phyloP scores from a whole-genome alignment of 2,329 filamentous ascomycete genomes.

The Plenodomus tracheiphilus region DNA sequence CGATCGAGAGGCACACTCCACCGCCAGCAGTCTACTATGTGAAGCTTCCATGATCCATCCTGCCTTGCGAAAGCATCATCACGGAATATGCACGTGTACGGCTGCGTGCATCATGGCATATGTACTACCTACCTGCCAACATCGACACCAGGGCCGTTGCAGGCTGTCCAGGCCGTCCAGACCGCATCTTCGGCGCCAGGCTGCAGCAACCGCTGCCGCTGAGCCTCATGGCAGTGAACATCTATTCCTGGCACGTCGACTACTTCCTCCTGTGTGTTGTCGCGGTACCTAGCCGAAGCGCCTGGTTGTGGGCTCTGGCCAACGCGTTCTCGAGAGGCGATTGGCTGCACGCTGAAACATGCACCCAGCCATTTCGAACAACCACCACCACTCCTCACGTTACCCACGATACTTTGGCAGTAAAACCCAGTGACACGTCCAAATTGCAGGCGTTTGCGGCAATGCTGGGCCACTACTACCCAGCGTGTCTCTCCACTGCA shows the following conservation, averaged over 20 bases:
- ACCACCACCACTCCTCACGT: constrained; percentile 37
- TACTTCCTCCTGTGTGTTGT: constrained; percentile 9
- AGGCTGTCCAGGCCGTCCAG: neutral
- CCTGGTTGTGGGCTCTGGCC: constrained; percentile 10
- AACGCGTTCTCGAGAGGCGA: constrained; percentile 17
- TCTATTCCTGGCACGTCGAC: constrained; percentile 11
- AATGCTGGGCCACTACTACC: constrained; percentile 39
- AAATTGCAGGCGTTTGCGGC: constrained; percentile 25
- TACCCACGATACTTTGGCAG: constrained; percentile 14
- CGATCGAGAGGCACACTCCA: neutral
- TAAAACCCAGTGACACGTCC: constrained; percentile 24
- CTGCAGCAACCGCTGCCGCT: constrained; percentile 2
- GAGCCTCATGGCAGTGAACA: constrained; percentile 13
- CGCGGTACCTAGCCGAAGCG: constrained; percentile 21
- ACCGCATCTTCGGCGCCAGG: neutral
- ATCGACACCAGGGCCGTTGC: no score
- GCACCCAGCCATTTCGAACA: constrained; percentile 15
- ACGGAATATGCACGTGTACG: no score
- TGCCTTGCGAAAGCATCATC: no score
- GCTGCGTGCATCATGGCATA: no score
- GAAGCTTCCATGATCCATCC: no score
- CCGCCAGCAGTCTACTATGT: constrained; percentile 1
- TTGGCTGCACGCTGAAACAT: constrained; percentile 35
- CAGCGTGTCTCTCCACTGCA: constrained; percentile 33
- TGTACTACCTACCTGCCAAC: no score